Conservation (phyloP, 352 stramenopile species). For the Elongisporangium anandrum region DNA sequence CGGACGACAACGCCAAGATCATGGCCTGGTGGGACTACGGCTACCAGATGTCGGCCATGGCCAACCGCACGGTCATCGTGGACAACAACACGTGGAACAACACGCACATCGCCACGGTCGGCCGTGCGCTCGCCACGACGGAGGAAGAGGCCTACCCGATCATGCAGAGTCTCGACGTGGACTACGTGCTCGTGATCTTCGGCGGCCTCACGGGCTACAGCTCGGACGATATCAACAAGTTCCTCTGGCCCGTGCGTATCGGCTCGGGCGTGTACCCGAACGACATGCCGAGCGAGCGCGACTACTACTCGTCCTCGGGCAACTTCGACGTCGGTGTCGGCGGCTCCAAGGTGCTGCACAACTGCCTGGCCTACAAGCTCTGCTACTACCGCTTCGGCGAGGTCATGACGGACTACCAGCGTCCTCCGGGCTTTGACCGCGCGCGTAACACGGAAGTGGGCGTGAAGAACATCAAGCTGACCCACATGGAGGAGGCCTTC, state of each 20-base stretch:
- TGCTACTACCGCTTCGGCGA: conserved; percentile 92
- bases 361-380: conserved; percentile 93
- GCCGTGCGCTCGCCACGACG: conserved; percentile 73
- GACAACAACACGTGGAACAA: conserved; percentile 98
- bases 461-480: conserved; percentile 89
- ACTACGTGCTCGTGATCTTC: conserved; percentile 92
- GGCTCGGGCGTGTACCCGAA: conserved; percentile 76
- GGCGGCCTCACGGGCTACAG: conserved; percentile 85
- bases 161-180: conserved; percentile 87
- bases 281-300: conserved; percentile 83
- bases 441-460: conserved; percentile 85
- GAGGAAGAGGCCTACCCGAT: conserved; percentile 90
- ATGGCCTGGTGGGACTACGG: conserved; percentile 92
- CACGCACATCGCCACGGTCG: conserved; percentile 95
- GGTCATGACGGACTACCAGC: conserved; percentile 82
- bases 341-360: conserved; percentile 84
- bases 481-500: conserved; percentile 91
- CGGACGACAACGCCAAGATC: conserved; percentile 81
- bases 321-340: conserved; percentile 83
- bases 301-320: conserved; percentile 81
- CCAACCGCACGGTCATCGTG: conserved; percentile 86
- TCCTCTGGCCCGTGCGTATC: conserved; percentile 91
- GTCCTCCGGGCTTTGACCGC: conserved; percentile 80
- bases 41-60: conserved; percentile 92
- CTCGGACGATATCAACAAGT: conserved; percentile 93